phyloP scores from a whole-genome alignment of 2,329 filamentous ascomycete species.

The Colletotrichum sojae region DNA sequence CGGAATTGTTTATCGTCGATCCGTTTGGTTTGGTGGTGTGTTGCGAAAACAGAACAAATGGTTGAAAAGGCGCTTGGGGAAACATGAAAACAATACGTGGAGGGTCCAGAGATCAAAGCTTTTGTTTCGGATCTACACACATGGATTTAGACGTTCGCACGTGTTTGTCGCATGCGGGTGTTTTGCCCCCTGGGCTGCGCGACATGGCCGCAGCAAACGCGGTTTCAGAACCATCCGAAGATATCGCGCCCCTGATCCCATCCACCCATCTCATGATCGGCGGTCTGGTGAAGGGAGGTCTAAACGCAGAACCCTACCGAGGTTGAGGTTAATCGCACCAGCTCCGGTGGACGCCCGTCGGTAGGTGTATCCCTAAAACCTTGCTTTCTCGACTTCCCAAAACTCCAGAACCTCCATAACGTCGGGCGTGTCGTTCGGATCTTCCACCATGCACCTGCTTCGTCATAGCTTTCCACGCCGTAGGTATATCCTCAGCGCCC shows the following conservation, averaged over 20 bases:
- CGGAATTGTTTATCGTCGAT: not conserved
- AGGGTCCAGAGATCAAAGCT: not conserved
- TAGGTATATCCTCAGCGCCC: too few relatives aligned
- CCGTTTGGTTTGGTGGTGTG: not conserved
- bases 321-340: too few relatives aligned
- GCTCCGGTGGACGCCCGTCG: too few relatives aligned
- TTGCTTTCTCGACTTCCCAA: too few relatives aligned
- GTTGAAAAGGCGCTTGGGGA: not conserved
- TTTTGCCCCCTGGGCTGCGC: constrained; percentile 8
- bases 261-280: constrained; percentile 17
- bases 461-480: too few relatives aligned
- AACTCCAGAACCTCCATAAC: too few relatives aligned
- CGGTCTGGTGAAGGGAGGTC: not conserved
- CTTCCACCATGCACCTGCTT: too few relatives aligned
- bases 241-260: constrained; percentile 6
- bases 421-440: too few relatives aligned
- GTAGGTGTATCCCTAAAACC: too few relatives aligned
- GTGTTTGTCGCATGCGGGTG: constrained; percentile 8
- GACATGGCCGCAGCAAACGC: constrained; percentile 13
- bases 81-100: not conserved
- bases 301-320: constrained; percentile 1
- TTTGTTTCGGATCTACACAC: not conserved
- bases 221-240: constrained; percentile 31
- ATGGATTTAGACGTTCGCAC: constrained; percentile 3
- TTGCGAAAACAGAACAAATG: not conserved